A percentile compares a stretch with the other conserved stretches of the same genome.
Conservation (phyloP, 441 rosid species). For the Populus hybrid region DNA sequence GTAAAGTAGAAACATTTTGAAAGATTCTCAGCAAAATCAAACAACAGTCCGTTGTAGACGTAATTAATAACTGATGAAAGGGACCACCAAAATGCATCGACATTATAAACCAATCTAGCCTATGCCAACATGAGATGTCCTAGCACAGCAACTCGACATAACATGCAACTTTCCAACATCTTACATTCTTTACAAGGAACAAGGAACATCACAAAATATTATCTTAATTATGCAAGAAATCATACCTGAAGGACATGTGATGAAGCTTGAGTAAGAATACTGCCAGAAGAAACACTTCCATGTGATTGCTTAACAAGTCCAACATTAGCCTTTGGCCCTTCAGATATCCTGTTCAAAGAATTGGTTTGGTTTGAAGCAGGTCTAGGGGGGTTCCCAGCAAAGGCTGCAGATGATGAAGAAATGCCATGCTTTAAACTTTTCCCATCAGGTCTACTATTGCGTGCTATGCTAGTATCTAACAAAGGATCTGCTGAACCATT, state of each 20-base stretch:
- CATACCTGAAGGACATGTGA: slow-evolving; percentile 49
- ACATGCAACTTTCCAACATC: neutral
- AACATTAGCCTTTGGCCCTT: slow-evolving; percentile 37
- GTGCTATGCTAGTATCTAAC: slow-evolving; percentile 43
- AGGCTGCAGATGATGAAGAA: slow-evolving; percentile 46
- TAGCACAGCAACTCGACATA: neutral
- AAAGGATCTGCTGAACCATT: slow-evolving; percentile 42
- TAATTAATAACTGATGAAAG: neutral
- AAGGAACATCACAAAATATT: neutral
- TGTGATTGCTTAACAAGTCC: slow-evolving; percentile 44
- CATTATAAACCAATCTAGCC: neutral
- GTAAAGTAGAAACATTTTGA: slow-evolving; percentile 19
- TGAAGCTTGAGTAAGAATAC: slow-evolving; percentile 35
- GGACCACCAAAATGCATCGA: neutral
- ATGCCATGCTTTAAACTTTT: slow-evolving; percentile 42
- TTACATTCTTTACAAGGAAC: neutral
- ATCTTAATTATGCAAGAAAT: neutral
- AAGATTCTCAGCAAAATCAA: slow-evolving; percentile 6
- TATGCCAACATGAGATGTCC: neutral
- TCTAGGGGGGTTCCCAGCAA: slow-evolving; percentile 45
- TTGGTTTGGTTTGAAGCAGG: slow-evolving; percentile 39
- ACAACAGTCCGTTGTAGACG: neutral
- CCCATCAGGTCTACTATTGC: slow-evolving; percentile 40
- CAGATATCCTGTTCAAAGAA: slow-evolving; percentile 38
- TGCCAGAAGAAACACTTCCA: slow-evolving; percentile 43